A percentile compares a stretch with the other conserved stretches of the same genome.
Conservation (phyloP, 495 filamentous ascomycete genomes). For the Penicillium lividum region DNA sequence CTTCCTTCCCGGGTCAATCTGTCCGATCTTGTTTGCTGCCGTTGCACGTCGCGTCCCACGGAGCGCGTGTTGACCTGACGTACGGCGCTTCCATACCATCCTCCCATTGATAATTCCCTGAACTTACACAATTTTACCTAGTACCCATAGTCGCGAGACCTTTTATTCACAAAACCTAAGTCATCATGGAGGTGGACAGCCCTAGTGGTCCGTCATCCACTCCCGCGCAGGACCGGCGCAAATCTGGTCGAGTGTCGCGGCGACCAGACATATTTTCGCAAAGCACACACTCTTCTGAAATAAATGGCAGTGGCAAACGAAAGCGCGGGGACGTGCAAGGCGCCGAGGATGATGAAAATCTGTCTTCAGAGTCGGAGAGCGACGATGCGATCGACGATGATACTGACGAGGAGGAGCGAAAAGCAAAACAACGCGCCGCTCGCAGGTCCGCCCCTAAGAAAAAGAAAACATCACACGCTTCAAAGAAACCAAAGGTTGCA, state of each 20-base stretch:
- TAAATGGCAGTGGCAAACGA: constrained; percentile 49
- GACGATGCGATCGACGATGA: constrained; percentile 55
- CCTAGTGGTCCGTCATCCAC: constrained; percentile 30
- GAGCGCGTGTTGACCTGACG: constrained; percentile 27
- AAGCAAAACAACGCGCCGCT: constrained; percentile 54
- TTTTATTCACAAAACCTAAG: not conserved
- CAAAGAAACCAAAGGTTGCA: constrained; percentile 58
- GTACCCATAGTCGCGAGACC: not conserved
- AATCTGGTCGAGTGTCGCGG: constrained; percentile 79
- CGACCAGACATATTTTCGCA: constrained; percentile 67
- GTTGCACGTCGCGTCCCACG: constrained; percentile 31
- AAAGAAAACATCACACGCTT: constrained; percentile 37
- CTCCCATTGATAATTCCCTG: not conserved
- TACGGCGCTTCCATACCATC: constrained; percentile 4
- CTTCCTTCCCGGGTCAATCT: constrained; percentile 5
- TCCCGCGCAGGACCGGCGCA: constrained; percentile 62
- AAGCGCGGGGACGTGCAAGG: constrained; percentile 49
- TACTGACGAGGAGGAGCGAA: constrained; percentile 67
- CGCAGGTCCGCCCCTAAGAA: constrained; percentile 61
- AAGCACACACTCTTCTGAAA: constrained; percentile 34
- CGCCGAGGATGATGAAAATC: constrained; percentile 54
- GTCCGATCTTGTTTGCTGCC: constrained; percentile 17
- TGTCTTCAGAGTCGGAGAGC: constrained; percentile 53
- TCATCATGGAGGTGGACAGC: constrained; percentile 40
- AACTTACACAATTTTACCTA: not conserved